Evolutionary conservation across 257 asterid genomes (phyloP), one percentile per base, ranked within the genome.

Genomic region (Ajuga chamaepitys): DNA sequence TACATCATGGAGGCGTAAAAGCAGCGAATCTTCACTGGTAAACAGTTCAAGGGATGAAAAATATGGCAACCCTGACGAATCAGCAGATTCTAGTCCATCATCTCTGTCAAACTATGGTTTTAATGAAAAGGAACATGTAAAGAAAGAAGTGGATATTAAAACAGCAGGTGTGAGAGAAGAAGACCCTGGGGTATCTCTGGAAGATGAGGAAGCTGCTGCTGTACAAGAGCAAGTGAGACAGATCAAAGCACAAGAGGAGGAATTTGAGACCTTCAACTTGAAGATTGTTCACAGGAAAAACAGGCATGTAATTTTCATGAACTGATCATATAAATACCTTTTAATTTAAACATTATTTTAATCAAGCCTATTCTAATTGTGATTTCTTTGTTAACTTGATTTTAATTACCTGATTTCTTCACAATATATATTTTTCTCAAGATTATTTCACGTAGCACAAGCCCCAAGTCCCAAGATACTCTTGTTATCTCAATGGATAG

Each of bases 151-250:
- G 63, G 77, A 74, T 74, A 70, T 50, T 24, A 50, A 72, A 77
- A 55, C 72, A 56, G 70, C 79, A 16, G 80, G 70, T 69, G 80
- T 64, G 30, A 74, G 81, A 74, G 92, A 82, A 74, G 95, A 80
- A 59, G 88, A 88, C 62, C 83, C 82, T 46, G 82, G 74, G 62
- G 72, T 80, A 16, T 76, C 73, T 67, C 62, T 88, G 68, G 98
- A 91, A 74, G 98, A 91, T 28, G 96, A 91, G 67, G 98, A 91
- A 76, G 95, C 92, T 72, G 82, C 88, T 74, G 96, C 91, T 58
- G 98, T 91, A 62, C 98, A 86, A 70, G 98, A 91, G 78, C 98
- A 91, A 78, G 96, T 91, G 67, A 86, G 78, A 80, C 98, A 91
- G 85, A 91, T 91, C 68, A 91, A 86, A 82, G 91, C 94, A 61